Percentiles rank a stretch among this genome's conserved stretches.
Conservation (phyloP, 768 basidiomycete species). For the Saitozyma sp. region DNA sequence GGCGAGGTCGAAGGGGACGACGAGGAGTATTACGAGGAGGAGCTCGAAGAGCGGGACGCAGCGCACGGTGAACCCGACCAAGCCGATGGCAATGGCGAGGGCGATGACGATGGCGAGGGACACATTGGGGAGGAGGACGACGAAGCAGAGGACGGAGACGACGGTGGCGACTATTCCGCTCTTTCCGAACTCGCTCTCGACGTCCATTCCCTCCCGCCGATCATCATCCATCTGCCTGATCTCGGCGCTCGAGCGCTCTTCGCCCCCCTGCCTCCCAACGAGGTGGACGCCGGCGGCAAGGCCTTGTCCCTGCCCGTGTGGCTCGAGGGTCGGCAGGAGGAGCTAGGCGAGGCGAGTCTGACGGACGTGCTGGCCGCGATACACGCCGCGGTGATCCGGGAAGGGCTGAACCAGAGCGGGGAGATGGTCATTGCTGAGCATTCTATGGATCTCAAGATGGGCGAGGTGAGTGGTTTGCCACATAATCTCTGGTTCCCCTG, state of each 20-base stretch:
- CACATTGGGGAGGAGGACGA: conserved; percentile 71
- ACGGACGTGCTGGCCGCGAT: conserved; percentile 43
- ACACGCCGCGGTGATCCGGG: conserved; percentile 14
- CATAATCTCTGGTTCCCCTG: too few relatives aligned
- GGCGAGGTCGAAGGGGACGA: conserved; percentile 4
- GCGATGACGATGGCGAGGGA: conserved; percentile 72
- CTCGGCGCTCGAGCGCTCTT: conserved; percentile 34
- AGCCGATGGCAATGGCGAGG: conserved; percentile 1
- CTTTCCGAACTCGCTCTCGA: conserved; percentile 52
- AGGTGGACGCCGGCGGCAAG: conserved; percentile 11
- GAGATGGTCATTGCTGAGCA: conserved; percentile 38
- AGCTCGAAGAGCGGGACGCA: conserved; percentile 67
- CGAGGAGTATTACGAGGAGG: conserved; percentile 14
- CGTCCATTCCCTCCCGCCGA: conserved; percentile 65
- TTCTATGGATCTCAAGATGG: conserved; percentile 38
- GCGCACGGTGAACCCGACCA: conserved; percentile 63
- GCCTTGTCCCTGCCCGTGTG: conserved; percentile 33
- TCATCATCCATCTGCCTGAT: conserved; percentile 63
- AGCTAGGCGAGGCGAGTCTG: conserved; percentile 56
- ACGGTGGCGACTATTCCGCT: conserved; percentile 40
- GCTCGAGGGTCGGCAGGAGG: conserved; percentile 36
- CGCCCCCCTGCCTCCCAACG: conserved; percentile 5
- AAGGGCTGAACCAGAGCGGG: conserved; percentile 16
- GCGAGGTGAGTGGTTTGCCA: conserved; percentile 30
- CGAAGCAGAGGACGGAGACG: conserved; percentile 73